Evolutionary conservation across 2,329 filamentous ascomycete species (phyloP), one percentile per base, ranked within the genome.

Genomic region (Lecanicillium sp.): DNA sequence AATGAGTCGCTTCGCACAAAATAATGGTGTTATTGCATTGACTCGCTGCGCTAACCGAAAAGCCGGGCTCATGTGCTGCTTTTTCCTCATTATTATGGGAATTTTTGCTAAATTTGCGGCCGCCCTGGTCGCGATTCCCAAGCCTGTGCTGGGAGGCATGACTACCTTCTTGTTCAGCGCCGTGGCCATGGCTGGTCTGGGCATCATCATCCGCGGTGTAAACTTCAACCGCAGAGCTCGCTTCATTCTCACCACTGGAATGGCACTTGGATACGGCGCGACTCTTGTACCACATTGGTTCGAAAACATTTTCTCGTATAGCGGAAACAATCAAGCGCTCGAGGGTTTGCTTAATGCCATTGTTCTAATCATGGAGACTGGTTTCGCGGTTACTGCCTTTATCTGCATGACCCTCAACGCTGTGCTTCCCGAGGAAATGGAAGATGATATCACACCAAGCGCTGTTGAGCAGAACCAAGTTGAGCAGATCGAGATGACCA

Each of bases 101-200:
- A 65, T 92, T 43, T 87, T 90, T 50, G 76, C 83, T 48, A 90
- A 92, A 59, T 89, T 90, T 49, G 85, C 83, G 0, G 85, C 85
- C 1, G 73, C 83, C 0, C 74, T 92, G 4, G 82, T 86, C 4
- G 74, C 84, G 3, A 90, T 92, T 46, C 85, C 85, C 0, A 60
- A 68, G 3, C 54, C 75, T 1, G 77, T 82, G 2, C 67, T 83
- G 3, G 80, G 78, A 28, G 80, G 78, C 33, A 84, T 83, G 80
- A 83, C 85, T 0, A 87, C 84, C 1, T 92, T 92, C 59, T 70
- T 92, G 14, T 92, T 89, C 63, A 72, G 71, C 43, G 75, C 83
- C 3, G 85, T 92, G 6, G 78, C 83, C 2, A 80, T 87, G 2
- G 83, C 80, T 0, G 86, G 86, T 48, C 76, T 90, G 44, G 73